Evolutionary conservation across 176 grass and related monocot species (phyloP).

Genomic region (Stipa capillata): DNA sequence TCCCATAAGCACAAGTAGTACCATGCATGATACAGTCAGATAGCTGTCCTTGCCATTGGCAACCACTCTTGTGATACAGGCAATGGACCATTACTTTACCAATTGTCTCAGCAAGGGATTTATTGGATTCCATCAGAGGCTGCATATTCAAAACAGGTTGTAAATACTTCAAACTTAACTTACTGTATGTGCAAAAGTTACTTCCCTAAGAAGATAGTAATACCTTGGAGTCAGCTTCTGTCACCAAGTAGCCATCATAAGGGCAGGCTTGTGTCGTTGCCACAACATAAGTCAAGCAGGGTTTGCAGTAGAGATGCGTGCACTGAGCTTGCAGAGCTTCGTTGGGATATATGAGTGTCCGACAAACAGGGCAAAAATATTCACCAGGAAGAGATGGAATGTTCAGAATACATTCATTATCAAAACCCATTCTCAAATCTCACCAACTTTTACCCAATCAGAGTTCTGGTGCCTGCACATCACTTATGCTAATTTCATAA

Average conservation of each 20-base stretch:
- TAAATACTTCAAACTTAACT: neutral
- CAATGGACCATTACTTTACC: conserved; percentile 68
- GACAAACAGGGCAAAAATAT: too few relatives aligned
- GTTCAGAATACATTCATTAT: conserved; percentile 75
- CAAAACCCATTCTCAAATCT: conserved; percentile 56
- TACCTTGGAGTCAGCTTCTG: conserved; percentile 85
- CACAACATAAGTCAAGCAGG: conserved; percentile 71
- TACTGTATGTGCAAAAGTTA: neutral
- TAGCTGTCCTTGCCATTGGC: conserved; percentile 72
- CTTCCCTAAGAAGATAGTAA: neutral
- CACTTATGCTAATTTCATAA: neutral
- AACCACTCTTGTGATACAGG: conserved; percentile 75
- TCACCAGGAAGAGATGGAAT: too few relatives aligned
- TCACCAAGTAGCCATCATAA: too few relatives aligned
- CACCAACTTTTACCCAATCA: too few relatives aligned
- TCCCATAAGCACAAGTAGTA: conserved; percentile 57
- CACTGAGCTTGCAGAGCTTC: too few relatives aligned
- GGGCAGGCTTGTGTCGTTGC: conserved; percentile 82
- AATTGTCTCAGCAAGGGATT: conserved; percentile 56
- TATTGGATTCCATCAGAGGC: conserved; percentile 69
- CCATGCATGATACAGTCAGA: conserved; percentile 68
- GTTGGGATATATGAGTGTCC: too few relatives aligned
- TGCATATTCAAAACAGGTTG: conserved; percentile 27
- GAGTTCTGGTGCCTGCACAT: conserved; percentile 17
- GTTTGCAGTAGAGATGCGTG: too few relatives aligned